Evolutionary conservation across 1,284 basidiomycete genomes (phyloP).

Genomic region (Bjerkandera adusta): DNA sequence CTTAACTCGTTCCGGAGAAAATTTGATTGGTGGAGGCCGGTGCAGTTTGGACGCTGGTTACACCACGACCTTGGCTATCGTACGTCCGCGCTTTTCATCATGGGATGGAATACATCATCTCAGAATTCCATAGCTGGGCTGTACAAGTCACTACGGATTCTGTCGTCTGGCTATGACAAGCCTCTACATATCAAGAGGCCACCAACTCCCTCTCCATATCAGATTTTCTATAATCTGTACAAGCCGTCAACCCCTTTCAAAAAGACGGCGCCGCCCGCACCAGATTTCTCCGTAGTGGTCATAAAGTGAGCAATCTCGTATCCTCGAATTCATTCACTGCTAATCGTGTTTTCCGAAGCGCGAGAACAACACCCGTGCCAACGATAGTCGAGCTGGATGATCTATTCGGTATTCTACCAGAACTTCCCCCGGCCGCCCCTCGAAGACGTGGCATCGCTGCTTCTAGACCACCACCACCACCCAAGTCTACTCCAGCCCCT

Average conservation of each 20-base stretch:
- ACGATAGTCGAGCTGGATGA: conserved; percentile 64
- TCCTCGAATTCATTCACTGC: not conserved
- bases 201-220: conserved; percentile 58
- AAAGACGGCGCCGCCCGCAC: conserved; percentile 74
- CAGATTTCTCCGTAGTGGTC: conserved; percentile 88
- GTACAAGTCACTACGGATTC: conserved; percentile 74
- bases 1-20: conserved; percentile 25
- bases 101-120: conserved; percentile 5
- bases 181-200: conserved; percentile 29
- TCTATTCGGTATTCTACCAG: conserved; percentile 63
- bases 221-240: conserved; percentile 89
- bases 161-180: conserved; percentile 61
- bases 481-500: not conserved
- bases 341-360: conserved; percentile 42
- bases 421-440: conserved; percentile 42
- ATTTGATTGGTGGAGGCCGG: conserved; percentile 63
- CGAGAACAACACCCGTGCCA: conserved; percentile 71
- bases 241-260: conserved; percentile 86
- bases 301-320: conserved; percentile 61
- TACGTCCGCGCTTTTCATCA: conserved; percentile 27
- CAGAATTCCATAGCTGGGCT: conserved; percentile 49
- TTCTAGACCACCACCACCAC: conserved; percentile 1
- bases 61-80: conserved; percentile 47
- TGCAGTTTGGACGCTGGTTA: conserved; percentile 44
- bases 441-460: conserved; percentile 21